phyloP scores from a whole-genome alignment of 2,329 filamentous ascomycete species.

The Verticillium albo-atrum region DNA sequence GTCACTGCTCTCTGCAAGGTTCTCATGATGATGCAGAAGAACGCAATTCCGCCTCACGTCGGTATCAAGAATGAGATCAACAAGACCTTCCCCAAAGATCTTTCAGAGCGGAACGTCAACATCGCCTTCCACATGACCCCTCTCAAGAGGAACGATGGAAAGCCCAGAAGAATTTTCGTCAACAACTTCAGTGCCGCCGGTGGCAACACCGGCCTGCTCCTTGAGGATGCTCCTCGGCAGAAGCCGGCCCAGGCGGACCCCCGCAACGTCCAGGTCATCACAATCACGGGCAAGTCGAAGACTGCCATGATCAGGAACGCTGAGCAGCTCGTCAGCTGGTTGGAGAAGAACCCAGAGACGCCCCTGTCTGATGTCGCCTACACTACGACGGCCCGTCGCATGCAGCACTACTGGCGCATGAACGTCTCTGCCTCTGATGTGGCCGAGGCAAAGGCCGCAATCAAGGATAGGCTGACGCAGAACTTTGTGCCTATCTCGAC shows the following conservation, averaged over 20 bases:
- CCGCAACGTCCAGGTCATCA: conserved; percentile 53
- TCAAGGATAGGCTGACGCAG: conserved; percentile 34
- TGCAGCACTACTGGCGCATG: conserved; percentile 41
- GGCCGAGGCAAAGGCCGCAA: conserved; percentile 34
- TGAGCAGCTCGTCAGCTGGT: conserved; percentile 47
- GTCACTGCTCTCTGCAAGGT: conserved; percentile 61
- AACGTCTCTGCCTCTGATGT: conserved; percentile 38
- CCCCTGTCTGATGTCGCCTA: conserved; percentile 58
- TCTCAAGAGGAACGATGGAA: conserved; percentile 42
- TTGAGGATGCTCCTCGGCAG: conserved; percentile 56
- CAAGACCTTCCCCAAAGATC: conserved; percentile 51
- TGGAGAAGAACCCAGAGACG: conserved; percentile 46
- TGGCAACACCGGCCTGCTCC: conserved; percentile 63
- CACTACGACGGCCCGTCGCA: conserved; percentile 61
- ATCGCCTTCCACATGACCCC: conserved; percentile 52
- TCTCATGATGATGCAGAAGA: conserved; percentile 60
- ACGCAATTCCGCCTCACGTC: conserved; percentile 59
- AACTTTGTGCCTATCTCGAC: conserved; percentile 37
- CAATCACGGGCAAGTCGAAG: conserved; percentile 53
- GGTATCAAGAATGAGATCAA: conserved; percentile 65
- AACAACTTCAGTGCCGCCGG: conserved; percentile 72
- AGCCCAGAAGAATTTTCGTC: conserved; percentile 45
- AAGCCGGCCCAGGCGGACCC: conserved; percentile 43
- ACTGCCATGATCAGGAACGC: conserved; percentile 55
- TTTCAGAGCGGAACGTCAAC: conserved; percentile 52